phyloP scores from a whole-genome alignment of 768 basidiomycete genomes.

The Naganishia onofrii region DNA sequence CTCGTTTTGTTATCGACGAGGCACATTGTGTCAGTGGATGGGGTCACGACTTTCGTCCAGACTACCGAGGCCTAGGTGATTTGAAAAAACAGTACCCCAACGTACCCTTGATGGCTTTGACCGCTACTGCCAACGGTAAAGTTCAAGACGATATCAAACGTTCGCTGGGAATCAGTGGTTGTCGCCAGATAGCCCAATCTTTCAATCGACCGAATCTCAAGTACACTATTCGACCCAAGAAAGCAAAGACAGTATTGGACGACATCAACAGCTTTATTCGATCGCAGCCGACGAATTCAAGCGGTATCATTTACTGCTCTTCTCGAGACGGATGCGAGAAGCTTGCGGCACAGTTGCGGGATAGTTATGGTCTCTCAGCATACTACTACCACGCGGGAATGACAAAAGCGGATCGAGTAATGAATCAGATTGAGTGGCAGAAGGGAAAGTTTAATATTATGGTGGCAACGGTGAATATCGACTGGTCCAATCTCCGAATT shows the following conservation, averaged over 20 bases:
- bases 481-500: not conserved
- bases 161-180: slow-evolving; percentile 63
- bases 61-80: slow-evolving; percentile 20
- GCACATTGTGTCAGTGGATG: slow-evolving; percentile 88
- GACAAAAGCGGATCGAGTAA: slow-evolving; percentile 62
- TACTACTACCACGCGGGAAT: slow-evolving; percentile 85
- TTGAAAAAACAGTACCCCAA: slow-evolving; percentile 67
- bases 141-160: slow-evolving; percentile 74
- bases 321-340: slow-evolving; percentile 73
- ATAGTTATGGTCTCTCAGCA: slow-evolving; percentile 62
- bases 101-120: slow-evolving; percentile 91
- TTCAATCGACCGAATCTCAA: slow-evolving; percentile 91
- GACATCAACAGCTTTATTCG: slow-evolving; percentile 72
- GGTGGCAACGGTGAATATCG: slow-evolving; percentile 74
- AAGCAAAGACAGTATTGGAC: slow-evolving; percentile 56
- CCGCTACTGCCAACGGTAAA: slow-evolving; percentile 82
- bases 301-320: slow-evolving; percentile 80
- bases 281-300: slow-evolving; percentile 58
- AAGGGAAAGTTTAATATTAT: slow-evolving; percentile 70
- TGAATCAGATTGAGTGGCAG: slow-evolving; percentile 72
- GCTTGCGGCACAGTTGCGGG: slow-evolving; percentile 66
- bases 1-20: slow-evolving; percentile 92
- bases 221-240: slow-evolving; percentile 65
- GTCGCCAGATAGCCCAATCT: slow-evolving; percentile 69
- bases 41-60: slow-evolving; percentile 81